Percentiles rank a stretch among this genome's conserved stretches.
Conservation (phyloP, 306 rosid species). For the Dalbergia cochinchinensis region DNA sequence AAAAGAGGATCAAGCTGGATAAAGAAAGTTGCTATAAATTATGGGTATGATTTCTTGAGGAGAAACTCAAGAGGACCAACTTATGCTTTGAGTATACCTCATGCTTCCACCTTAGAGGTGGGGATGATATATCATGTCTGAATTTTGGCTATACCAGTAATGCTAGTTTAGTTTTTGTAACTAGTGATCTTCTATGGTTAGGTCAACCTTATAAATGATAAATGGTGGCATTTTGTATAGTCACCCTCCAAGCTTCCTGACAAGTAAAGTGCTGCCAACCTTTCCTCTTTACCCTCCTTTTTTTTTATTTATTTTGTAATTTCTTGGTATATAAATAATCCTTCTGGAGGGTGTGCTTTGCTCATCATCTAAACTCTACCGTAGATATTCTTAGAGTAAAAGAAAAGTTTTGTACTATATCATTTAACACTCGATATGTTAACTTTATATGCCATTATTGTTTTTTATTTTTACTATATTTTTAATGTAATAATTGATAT, state of each 20-base stretch:
- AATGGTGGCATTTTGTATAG: constrained; percentile 57
- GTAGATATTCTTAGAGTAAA: no score
- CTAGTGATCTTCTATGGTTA: constrained; percentile 35
- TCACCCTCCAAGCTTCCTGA: constrained; percentile 43
- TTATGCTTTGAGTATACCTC: constrained; percentile 86
- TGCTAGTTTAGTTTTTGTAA: constrained; percentile 55
- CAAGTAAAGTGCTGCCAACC: constrained; percentile 49
- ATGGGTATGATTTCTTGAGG: constrained; percentile 89
- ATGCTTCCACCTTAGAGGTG: constrained; percentile 94
- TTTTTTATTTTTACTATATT: no score
- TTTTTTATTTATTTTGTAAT: constrained; percentile 21
- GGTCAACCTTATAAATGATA: constrained; percentile 56
- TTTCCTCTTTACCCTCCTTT: neutral
- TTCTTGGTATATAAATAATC: constrained; percentile 48
- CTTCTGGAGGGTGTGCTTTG: constrained; percentile 39
- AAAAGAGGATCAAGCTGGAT: constrained; percentile 91
- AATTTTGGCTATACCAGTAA: constrained; percentile 40
- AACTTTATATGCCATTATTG: no score
- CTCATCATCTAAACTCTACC: constrained; percentile 4
- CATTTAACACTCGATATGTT: no score
- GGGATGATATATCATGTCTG: constrained; percentile 91
- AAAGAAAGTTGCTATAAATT: constrained; percentile 78
- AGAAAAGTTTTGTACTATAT: no score
- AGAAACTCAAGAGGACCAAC: constrained; percentile 93
- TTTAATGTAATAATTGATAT: no score